Evolutionary conservation across 257 asterid species (phyloP).

Genomic region (Solanum pimpinellifolium): DNA sequence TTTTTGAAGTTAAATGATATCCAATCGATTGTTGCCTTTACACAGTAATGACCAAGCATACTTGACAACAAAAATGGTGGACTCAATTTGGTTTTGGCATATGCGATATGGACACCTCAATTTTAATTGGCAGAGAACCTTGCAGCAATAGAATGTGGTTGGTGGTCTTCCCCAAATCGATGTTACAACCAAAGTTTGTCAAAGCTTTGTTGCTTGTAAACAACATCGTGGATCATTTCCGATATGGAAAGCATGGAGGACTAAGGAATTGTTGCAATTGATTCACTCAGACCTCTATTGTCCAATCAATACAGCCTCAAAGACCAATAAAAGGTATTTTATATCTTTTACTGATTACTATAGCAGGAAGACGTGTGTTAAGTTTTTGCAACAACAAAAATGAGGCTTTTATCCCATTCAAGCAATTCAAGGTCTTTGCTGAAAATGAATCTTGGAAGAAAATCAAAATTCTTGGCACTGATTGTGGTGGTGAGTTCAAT

Average conservation of each 20-base stretch:
- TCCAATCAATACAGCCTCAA: background rate
- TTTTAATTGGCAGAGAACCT: background rate
- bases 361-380: background rate
- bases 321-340: background rate
- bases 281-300: background rate
- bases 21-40: background rate
- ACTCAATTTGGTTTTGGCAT: background rate
- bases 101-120: background rate
- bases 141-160: background rate
- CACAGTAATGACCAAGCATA: background rate
- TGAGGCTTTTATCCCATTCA: background rate
- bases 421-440: background rate
- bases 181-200: background rate
- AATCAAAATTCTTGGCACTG: background rate
- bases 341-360: background rate
- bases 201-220: background rate
- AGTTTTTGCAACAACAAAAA: no score
- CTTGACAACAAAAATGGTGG: background rate
- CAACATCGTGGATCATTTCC: background rate
- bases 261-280: background rate
- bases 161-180: background rate
- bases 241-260: background rate
- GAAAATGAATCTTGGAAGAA: background rate
- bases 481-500: background rate
- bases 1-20: background rate